phyloP scores from a whole-genome alignment of 2,329 filamentous ascomycete species.

The Pleurostoma richardsiae region DNA sequence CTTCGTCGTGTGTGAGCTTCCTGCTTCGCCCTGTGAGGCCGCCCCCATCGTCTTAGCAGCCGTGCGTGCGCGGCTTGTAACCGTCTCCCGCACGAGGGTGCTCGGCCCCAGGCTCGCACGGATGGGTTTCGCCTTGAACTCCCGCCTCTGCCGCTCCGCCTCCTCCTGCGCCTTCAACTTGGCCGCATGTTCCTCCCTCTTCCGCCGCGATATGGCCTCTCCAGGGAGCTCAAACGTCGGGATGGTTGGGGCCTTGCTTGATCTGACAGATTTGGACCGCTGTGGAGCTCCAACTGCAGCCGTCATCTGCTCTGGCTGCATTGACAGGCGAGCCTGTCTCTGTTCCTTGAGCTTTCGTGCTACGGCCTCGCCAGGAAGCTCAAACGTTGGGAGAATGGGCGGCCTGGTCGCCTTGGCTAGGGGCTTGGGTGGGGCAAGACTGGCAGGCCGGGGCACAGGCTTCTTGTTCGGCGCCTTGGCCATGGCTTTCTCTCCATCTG shows the following conservation, averaged over 20 bases:
- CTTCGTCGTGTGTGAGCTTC: constrained; percentile 18
- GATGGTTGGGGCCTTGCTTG: constrained; percentile 45
- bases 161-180: constrained; percentile 53
- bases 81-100: constrained; percentile 48
- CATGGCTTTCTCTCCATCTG: constrained; percentile 18
- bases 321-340: constrained; percentile 47
- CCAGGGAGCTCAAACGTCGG: constrained; percentile 59
- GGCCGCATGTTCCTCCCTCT: constrained; percentile 51
- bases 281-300: constrained; percentile 30
- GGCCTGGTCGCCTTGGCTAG: constrained; percentile 48
- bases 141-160: constrained; percentile 53
- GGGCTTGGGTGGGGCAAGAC: constrained; percentile 39
- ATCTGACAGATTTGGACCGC: constrained; percentile 40
- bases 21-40: constrained; percentile 11
- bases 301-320: constrained; percentile 28
- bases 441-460: constrained; percentile 27
- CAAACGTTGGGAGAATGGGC: constrained; percentile 50
- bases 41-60: constrained; percentile 27
- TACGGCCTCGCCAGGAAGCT: constrained; percentile 59
- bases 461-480: constrained; percentile 13
- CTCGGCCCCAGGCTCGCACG: constrained; percentile 35
- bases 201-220: constrained; percentile 51
- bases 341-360: constrained; percentile 53
- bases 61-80: constrained; percentile 52
- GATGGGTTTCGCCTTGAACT: constrained; percentile 59